Conservation (phyloP, 1,139 yeast species). For the Lodderomyces elongisporus region DNA sequence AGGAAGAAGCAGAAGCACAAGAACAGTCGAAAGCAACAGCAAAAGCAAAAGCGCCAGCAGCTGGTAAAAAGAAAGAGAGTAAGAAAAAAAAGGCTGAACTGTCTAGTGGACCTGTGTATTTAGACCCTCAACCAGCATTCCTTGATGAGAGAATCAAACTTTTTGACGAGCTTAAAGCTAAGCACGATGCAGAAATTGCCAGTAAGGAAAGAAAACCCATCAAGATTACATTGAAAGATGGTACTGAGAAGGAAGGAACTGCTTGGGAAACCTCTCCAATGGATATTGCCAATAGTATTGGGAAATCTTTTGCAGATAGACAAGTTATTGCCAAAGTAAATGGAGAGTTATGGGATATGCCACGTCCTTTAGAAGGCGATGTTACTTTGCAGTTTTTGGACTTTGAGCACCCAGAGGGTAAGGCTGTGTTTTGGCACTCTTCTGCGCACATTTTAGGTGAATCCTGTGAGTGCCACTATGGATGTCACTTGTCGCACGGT, state of each 20-base stretch:
- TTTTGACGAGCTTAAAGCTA: slow-evolving; percentile 76
- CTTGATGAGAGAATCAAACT: slow-evolving; percentile 72
- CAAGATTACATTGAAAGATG: slow-evolving; percentile 82
- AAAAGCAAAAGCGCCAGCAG: slow-evolving; percentile 1
- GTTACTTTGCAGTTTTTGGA: slow-evolving; percentile 62
- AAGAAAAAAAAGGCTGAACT: slow-evolving; percentile 2
- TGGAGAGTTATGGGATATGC: slow-evolving; percentile 90
- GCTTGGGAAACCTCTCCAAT: slow-evolving; percentile 90
- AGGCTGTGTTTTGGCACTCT: slow-evolving; percentile 97
- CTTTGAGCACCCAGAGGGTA: slow-evolving; percentile 80
- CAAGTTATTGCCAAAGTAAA: slow-evolving; percentile 88
- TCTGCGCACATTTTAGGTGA: slow-evolving; percentile 98
- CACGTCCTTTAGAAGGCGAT: slow-evolving; percentile 84
- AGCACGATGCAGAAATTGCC: slow-evolving; percentile 70
- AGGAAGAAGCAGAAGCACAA: neutral
- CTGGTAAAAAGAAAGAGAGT: neutral
- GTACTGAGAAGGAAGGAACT: slow-evolving; percentile 69
- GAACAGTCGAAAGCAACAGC: neutral
- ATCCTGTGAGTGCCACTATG: slow-evolving; percentile 94
- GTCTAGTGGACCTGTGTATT: slow-evolving; percentile 27
- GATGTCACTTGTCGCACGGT: slow-evolving; percentile 83
- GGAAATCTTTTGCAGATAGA: slow-evolving; percentile 77
- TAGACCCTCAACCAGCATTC: slow-evolving; percentile 78
- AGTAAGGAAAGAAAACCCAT: slow-evolving; percentile 55
- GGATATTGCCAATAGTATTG: slow-evolving; percentile 77